Percentiles rank a stretch among this genome's conserved stretches.
phyloP scores from a whole-genome alignment of 257 asterid species.

The Eucommia ulmoides region DNA sequence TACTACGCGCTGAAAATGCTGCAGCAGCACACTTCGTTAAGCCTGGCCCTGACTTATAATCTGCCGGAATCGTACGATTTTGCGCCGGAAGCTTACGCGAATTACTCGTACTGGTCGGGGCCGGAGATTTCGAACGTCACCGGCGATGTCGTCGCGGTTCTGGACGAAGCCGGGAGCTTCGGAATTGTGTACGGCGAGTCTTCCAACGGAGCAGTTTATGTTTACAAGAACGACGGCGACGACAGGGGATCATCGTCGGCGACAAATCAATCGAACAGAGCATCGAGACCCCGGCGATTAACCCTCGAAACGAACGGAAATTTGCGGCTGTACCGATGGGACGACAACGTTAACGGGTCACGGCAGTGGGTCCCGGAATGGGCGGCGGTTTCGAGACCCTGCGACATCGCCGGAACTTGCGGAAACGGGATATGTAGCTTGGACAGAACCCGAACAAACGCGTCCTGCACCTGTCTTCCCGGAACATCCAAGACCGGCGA shows the following conservation, averaged over 20 bases:
- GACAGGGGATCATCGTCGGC: conserved; percentile 35
- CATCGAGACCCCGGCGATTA: conserved; percentile 37
- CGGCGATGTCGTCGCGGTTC: conserved; percentile 55
- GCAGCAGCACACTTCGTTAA: conserved; percentile 61
- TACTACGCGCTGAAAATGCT: conserved; percentile 71
- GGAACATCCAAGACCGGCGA: conserved; percentile 22
- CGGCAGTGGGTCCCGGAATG: conserved; percentile 83
- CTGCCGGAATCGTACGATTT: conserved; percentile 26
- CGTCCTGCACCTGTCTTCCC: conserved; percentile 62
- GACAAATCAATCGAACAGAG: conserved; percentile 28
- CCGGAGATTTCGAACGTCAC: conserved; percentile 82
- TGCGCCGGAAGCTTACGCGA: conserved; percentile 26
- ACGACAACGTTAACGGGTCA: conserved; percentile 61
- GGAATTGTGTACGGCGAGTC: conserved; percentile 70
- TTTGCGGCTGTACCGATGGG: conserved; percentile 73
- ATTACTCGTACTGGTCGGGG: conserved; percentile 68
- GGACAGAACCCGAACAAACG: conserved; percentile 57
- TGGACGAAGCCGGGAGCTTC: conserved; percentile 64
- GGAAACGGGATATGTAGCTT: conserved; percentile 68
- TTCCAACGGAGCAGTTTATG: conserved; percentile 61
- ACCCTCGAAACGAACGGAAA: conserved; percentile 67
- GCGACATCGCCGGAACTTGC: conserved; percentile 73
- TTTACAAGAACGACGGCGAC: conserved; percentile 63
- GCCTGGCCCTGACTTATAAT: conserved; percentile 62
- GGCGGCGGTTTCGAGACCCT: conserved; percentile 86